Conservation (phyloP, 164 flowering plant genomes). For the Kingdonia uniflora region DNA sequence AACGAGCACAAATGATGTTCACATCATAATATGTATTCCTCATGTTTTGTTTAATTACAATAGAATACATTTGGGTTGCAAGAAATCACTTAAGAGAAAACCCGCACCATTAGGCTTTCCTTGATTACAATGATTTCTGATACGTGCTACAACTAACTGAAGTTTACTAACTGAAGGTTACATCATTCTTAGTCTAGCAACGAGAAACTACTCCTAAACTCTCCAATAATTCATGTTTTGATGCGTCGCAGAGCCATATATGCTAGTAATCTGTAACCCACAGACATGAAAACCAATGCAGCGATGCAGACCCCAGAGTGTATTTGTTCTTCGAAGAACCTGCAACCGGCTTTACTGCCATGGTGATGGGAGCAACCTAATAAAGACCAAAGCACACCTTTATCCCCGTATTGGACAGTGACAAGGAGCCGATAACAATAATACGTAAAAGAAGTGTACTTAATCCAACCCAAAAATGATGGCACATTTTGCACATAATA, state of each 20-base stretch:
- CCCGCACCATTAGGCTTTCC: no score
- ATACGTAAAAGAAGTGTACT: slow-evolving; percentile 59
- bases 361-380: slow-evolving; percentile 33
- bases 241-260: slow-evolving; percentile 52
- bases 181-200: no score
- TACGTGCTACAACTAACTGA: no score
- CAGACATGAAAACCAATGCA: slow-evolving; percentile 41
- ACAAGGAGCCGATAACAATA: slow-evolving; percentile 60
- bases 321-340: slow-evolving; percentile 41
- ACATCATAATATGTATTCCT: no score
- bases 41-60: no score
- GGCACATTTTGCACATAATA: slow-evolving; percentile 75
- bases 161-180: no score
- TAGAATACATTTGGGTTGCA: no score
- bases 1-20: no score
- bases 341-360: slow-evolving; percentile 24
- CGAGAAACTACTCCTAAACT: no score
- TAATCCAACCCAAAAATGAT: slow-evolving; percentile 51
- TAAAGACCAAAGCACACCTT: slow-evolving; percentile 20
- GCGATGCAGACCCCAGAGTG: slow-evolving; percentile 26
- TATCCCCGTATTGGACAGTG: slow-evolving; percentile 51
- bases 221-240: slow-evolving; percentile 18
- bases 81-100: no score
- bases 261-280: slow-evolving; percentile 67
- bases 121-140: no score